These are phyloP conservation scores for Lophium mytilinum DNA, from an alignment of 495 filamentous ascomycete species.

Conservation along the genomic window DNA sequence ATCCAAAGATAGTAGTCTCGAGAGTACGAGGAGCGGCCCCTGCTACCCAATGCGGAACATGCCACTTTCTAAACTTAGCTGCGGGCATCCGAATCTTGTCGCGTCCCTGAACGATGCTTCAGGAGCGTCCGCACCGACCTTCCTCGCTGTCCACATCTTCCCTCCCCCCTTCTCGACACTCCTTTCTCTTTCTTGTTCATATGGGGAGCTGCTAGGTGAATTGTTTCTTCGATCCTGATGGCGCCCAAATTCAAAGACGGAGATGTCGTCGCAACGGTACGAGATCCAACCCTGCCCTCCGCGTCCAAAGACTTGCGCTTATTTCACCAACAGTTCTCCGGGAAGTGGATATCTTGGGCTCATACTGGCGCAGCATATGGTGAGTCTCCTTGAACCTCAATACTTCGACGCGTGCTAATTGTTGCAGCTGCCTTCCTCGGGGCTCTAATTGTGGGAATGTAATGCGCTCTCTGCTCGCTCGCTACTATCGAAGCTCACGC, in stretches of 20 bases:
- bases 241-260: slow-evolving; percentile 84
- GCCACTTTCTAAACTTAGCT: too few species aligned
- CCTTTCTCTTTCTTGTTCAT: slow-evolving; percentile 30
- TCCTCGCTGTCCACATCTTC: neutral
- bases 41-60: too few species aligned
- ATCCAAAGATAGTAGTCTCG: too few species aligned
- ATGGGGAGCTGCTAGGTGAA: neutral
- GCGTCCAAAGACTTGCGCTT: slow-evolving; percentile 18
- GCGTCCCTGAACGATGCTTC: neutral
- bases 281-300: slow-evolving; percentile 24
- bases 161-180: slow-evolving; percentile 31
- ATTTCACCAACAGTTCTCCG: slow-evolving; percentile 53
- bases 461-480: neutral
- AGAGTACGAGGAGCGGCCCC: too few species aligned
- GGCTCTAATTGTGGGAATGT: slow-evolving; percentile 76
- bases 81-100: too few species aligned
- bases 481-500: slow-evolving; percentile 10
- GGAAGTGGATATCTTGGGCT: slow-evolving; percentile 83
- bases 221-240: slow-evolving; percentile 45
- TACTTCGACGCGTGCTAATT: neutral
- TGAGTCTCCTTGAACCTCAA: slow-evolving; percentile 23
- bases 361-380: slow-evolving; percentile 81
- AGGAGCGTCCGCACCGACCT: neutral
- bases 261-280: slow-evolving; percentile 66
- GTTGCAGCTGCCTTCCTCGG: slow-evolving; percentile 73